phyloP scores from a whole-genome alignment of 2,329 filamentous ascomycete genomes.

The Aspergillus novofumigatus region DNA sequence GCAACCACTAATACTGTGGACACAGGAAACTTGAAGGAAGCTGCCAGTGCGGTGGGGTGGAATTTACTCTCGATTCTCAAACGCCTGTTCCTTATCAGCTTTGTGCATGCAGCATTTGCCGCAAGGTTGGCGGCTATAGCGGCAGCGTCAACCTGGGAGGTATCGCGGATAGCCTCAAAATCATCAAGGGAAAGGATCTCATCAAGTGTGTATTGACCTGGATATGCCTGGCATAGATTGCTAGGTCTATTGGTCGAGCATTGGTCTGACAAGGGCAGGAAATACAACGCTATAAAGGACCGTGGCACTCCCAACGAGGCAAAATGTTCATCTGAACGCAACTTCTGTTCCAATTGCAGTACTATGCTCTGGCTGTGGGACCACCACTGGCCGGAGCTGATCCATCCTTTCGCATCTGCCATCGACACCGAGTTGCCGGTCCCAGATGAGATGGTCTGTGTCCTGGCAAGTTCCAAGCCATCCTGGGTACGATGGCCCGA shows the following conservation, averaged over 20 bases:
- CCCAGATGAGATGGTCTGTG: constrained; percentile 47
- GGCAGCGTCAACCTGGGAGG: constrained; percentile 47
- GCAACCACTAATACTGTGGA: constrained; percentile 5
- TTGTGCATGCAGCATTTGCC: constrained; percentile 48
- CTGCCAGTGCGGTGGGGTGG: constrained; percentile 47
- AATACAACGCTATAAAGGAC: constrained; percentile 44
- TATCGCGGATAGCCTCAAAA: constrained; percentile 39
- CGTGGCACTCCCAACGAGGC: constrained; percentile 38
- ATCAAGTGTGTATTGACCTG: constrained; percentile 37
- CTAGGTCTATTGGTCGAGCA: neutral
- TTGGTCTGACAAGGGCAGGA: constrained; percentile 25
- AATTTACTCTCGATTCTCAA: constrained; percentile 44
- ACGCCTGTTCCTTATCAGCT: constrained; percentile 48
- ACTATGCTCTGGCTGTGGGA: constrained; percentile 49
- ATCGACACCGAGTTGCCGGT: constrained; percentile 46
- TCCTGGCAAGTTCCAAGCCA: constrained; percentile 43
- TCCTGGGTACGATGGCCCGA: constrained; percentile 47
- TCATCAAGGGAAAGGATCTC: constrained; percentile 40
- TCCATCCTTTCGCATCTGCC: constrained; percentile 48
- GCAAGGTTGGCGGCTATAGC: constrained; percentile 44
- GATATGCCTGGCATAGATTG: neutral
- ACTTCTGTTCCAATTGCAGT: constrained; percentile 46
- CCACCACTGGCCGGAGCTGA: constrained; percentile 44
- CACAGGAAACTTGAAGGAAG: constrained; percentile 45
- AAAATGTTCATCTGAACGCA: constrained; percentile 42